phyloP scores from a whole-genome alignment of 495 filamentous ascomycete genomes.

The Polyplosphaeria fusca region DNA sequence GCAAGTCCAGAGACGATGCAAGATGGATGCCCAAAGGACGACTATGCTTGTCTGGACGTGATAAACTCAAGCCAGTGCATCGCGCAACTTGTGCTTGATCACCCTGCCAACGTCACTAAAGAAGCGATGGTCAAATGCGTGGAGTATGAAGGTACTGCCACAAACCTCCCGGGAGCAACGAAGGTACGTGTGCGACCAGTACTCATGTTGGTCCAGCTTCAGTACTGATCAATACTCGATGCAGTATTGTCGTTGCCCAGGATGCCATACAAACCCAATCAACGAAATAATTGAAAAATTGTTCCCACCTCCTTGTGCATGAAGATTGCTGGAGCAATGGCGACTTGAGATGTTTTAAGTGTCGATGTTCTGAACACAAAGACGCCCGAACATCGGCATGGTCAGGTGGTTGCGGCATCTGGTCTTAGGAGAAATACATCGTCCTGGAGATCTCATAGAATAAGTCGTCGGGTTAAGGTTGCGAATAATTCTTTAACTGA shows the following conservation, averaged over 20 bases:
- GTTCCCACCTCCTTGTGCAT: slow-evolving; percentile 38
- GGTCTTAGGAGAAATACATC: too few species aligned
- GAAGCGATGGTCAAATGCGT: slow-evolving; percentile 38
- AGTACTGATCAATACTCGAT: slow-evolving; percentile 6
- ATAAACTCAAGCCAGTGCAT: slow-evolving; percentile 42
- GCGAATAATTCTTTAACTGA: too few species aligned
- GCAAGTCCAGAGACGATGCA: slow-evolving; percentile 14
- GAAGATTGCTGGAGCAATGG: too few species aligned
- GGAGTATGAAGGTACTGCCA: slow-evolving; percentile 36
- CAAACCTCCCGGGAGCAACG: slow-evolving; percentile 37
- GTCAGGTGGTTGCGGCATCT: too few species aligned
- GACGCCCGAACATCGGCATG: too few species aligned
- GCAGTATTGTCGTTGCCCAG: slow-evolving; percentile 40
- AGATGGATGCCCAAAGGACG: slow-evolving; percentile 38
- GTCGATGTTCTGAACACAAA: too few species aligned
- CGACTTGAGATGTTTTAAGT: too few species aligned
- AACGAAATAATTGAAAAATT: slow-evolving; percentile 25
- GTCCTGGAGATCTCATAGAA: too few species aligned
- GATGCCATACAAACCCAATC: slow-evolving; percentile 38
- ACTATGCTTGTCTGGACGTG: slow-evolving; percentile 40
- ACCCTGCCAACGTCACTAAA: slow-evolving; percentile 23
- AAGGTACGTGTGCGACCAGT: slow-evolving; percentile 31
- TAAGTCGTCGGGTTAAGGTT: too few species aligned
- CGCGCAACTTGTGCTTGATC: slow-evolving; percentile 37
- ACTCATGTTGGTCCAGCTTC: neutral